These are phyloP conservation scores for Gracilaria gracilis DNA, from an alignment of 23 red algal genomes.

Conservation along the genomic window DNA sequence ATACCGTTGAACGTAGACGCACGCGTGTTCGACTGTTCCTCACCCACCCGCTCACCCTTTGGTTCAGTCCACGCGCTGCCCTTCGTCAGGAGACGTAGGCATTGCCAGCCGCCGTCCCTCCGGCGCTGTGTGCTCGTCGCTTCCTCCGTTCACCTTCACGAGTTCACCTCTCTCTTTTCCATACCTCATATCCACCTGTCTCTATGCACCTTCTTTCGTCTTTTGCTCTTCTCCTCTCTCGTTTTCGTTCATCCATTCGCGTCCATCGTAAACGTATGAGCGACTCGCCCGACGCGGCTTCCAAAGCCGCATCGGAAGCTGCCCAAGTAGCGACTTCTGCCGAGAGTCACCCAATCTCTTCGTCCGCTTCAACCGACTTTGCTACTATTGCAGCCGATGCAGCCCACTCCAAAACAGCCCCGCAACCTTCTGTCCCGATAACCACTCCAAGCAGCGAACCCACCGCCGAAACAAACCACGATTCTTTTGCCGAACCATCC, in stretches of 20 bases:
- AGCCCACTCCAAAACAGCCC: background rate
- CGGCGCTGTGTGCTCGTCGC: background rate
- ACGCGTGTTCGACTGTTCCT: background rate
- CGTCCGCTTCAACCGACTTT: background rate
- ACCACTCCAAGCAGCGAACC: background rate
- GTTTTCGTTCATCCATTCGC: background rate
- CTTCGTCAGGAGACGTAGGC: slow-evolving; percentile 1
- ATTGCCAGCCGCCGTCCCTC: background rate
- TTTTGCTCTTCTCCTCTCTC: background rate
- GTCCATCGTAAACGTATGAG: slow-evolving; percentile 13
- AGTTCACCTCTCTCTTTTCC: background rate
- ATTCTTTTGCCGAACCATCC: slow-evolving; percentile 20
- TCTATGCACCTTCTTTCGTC: slow-evolving; percentile 3
- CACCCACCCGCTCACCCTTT: background rate
- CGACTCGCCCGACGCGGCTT: slow-evolving; percentile 20
- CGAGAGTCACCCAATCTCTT: background rate
- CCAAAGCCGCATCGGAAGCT: slow-evolving; percentile 29
- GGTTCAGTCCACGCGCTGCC: background rate
- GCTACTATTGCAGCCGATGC: background rate
- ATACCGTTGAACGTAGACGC: background rate
- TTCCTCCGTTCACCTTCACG: background rate
- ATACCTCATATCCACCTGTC: background rate
- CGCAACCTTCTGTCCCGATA: background rate
- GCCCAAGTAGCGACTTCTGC: slow-evolving; percentile 7
- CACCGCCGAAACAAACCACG: background rate